Evolutionary conservation across 225 moss, liverwort and hornwort species (phyloP).

Genomic region (Ulota crispa): DNA sequence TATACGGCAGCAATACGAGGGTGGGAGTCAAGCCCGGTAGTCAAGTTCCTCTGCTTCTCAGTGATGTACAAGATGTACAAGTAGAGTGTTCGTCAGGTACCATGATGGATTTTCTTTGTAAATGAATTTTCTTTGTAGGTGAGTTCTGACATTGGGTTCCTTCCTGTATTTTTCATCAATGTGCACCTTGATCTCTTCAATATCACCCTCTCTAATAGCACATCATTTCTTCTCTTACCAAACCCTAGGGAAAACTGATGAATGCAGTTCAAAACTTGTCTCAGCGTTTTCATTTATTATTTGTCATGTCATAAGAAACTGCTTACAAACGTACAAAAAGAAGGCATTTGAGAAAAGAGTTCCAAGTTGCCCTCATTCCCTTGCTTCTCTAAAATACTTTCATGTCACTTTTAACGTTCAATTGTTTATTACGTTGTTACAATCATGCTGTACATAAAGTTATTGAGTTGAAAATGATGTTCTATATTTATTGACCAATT

Average conservation of each 20-base stretch:
- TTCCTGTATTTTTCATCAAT: neutral
- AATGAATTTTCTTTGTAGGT: neutral
- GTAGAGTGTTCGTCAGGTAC: neutral
- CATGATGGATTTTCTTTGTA: neutral
- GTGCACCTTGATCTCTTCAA: neutral
- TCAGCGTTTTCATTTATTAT: no score
- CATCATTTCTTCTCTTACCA: neutral
- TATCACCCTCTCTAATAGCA: neutral
- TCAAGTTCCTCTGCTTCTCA: neutral
- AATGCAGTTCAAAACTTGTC: neutral
- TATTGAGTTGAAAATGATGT: no score
- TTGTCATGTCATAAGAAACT: no score
- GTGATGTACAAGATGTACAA: slow-evolving; percentile 6
- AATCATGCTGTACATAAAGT: no score
- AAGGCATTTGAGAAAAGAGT: no score
- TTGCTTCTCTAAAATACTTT: no score
- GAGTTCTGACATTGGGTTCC: neutral
- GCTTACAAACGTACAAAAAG: no score
- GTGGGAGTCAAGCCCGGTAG: slow-evolving; percentile 9
- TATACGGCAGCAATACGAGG: slow-evolving; percentile 80
- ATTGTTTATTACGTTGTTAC: no score
- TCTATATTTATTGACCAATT: no score
- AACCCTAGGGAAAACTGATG: no score
- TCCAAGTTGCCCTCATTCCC: no score
- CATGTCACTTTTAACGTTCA: no score